Evolutionary conservation across 2,329 filamentous ascomycete species (phyloP).

Genomic region (Xylariaceae sp.): DNA sequence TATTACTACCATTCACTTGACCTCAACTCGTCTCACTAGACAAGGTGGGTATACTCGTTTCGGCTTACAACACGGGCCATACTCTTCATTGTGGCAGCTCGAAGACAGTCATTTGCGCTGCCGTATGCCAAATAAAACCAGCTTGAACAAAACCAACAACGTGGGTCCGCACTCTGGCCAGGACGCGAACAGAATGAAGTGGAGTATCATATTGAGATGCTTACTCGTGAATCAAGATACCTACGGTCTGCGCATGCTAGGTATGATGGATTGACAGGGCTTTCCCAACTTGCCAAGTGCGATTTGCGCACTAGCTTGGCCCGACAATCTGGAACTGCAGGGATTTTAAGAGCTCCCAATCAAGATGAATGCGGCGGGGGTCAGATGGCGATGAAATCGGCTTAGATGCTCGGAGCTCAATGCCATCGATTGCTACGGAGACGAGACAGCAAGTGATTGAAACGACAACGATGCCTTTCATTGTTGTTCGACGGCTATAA

Average conservation of each 20-base stretch:
- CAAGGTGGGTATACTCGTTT: no score
- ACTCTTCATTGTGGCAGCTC: no score
- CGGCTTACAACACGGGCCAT: no score
- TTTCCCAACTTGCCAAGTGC: neutral
- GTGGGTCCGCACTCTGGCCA: neutral
- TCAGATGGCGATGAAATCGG: neutral
- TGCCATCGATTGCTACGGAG: neutral
- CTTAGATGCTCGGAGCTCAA: neutral
- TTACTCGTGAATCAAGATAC: neutral
- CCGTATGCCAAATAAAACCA: neutral
- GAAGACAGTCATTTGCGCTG: neutral
- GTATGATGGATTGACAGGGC: neutral
- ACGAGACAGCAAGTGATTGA: neutral
- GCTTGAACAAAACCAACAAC: neutral
- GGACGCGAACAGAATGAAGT: neutral
- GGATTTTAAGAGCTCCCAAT: constrained; percentile 5
- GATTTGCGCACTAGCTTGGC: neutral
- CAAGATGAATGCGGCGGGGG: neutral
- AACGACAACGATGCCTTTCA: neutral
- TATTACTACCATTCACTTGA: no score
- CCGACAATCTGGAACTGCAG: constrained; percentile 7
- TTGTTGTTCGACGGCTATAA: no score
- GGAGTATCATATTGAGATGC: neutral
- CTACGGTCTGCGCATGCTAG: neutral
- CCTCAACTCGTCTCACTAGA: no score